Evolutionary conservation across 495 filamentous ascomycete species (phyloP), one percentile per base, ranked within the genome.

Genomic region (Astrothelium subdiscretum): DNA sequence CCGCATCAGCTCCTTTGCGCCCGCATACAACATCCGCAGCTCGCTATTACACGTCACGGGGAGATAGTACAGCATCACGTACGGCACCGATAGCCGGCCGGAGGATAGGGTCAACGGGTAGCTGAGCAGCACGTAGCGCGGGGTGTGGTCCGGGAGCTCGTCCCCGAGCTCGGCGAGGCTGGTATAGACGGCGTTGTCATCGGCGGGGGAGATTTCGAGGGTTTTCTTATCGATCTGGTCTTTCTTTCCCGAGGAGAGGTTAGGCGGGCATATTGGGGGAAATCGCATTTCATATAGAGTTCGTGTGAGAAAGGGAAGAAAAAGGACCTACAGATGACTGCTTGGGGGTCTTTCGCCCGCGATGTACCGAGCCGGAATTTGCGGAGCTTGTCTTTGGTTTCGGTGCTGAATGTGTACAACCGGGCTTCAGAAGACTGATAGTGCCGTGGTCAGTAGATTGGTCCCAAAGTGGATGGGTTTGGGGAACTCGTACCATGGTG

Each of bases 311-410:
- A 38, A 24, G 27, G 27, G 10, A 35, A 15, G 27, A 11, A 24
- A 12, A 1, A 24, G 13, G 13, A 59, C 85, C 75, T 89, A 97
- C 94, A 97, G 63, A 98, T 91, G 66, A 92, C 82, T 61, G 91
- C 94, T 78, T 96, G 91, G 0, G 91, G 85, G 43, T 87, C 83
- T 67, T 86, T 91, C n/a, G 89, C 83, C 65, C 94, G 80, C 27
- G 92, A 96, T 6, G 94, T 97, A 12, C 85, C 81, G 11, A 98
- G 79, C 40, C 94, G 89, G 77, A 98, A 97, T 73, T 96, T 96
- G 70, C 88, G 86, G 61, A 98, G 81, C 71, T 88, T 83, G 67
- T 89, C 85, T 74, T 84, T 89, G 29, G 90, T 96, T 74, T 91
- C 89, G 51, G 85, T 80, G 32, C 90, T 92, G 83, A 97, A 95